Evolutionary conservation across 495 filamentous ascomycete species (phyloP).

Genomic region (Xylaria nigripes): DNA sequence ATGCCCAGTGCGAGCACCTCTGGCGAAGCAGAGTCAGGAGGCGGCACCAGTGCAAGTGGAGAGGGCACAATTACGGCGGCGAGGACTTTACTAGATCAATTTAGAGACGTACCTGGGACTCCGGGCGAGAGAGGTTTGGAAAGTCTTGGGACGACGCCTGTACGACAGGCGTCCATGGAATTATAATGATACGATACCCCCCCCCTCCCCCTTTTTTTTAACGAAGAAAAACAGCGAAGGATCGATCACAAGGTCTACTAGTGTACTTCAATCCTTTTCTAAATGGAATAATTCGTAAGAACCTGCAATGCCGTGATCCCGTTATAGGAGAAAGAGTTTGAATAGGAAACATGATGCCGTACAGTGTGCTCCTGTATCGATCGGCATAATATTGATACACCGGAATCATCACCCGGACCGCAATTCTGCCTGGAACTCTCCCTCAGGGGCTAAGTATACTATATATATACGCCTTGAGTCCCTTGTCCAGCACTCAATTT

Average conservation of each 20-base stretch:
- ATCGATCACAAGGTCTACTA: too few relatives aligned
- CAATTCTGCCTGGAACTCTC: background rate
- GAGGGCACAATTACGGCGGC: slow-evolving; percentile 19
- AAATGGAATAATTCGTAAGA: too few relatives aligned
- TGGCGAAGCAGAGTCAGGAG: slow-evolving; percentile 27
- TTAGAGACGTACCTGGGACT: slow-evolving; percentile 22
- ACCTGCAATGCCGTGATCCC: slow-evolving; percentile 6
- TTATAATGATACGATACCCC: too few relatives aligned
- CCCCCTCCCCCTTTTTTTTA: background rate
- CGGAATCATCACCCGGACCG: background rate
- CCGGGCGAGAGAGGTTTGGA: slow-evolving; percentile 48
- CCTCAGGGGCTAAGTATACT: background rate
- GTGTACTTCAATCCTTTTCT: too few relatives aligned
- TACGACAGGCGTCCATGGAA: slow-evolving; percentile 28
- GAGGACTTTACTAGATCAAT: slow-evolving; percentile 23
- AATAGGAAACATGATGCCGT: background rate
- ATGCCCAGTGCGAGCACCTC: slow-evolving; percentile 21
- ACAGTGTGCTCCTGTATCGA: slow-evolving; percentile 4
- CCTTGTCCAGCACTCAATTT: background rate
- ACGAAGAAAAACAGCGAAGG: background rate
- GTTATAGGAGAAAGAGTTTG: background rate
- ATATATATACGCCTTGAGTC: background rate
- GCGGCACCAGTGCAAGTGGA: slow-evolving; percentile 26
- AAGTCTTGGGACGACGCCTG: slow-evolving; percentile 56
- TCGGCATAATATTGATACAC: slow-evolving; percentile 13